Percentiles rank a stretch among this genome's conserved stretches.
Evolutionary conservation across 306 rosid genomes (phyloP).

Genomic region (Elaeagnus macrophylla): DNA sequence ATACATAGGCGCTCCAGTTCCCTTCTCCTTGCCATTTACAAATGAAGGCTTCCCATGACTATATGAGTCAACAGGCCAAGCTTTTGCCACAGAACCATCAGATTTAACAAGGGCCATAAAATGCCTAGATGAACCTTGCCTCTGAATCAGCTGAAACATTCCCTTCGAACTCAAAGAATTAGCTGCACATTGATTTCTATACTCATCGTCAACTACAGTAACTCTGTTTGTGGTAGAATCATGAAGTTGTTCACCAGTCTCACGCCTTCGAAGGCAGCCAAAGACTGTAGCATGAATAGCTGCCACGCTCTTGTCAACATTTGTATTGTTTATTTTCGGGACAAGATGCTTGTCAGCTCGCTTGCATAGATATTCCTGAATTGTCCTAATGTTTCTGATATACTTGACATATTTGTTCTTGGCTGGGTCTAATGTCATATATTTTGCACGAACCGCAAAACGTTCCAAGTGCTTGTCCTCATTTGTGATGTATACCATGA

Average conservation of each 20-base stretch:
- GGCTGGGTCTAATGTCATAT: conserved; percentile 94
- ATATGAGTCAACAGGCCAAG: conserved; percentile 85
- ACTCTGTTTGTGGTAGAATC: conserved; percentile 72
- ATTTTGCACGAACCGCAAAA: conserved; percentile 97
- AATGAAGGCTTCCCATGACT: conserved; percentile 56
- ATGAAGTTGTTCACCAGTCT: conserved; percentile 69
- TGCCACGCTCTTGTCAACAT: conserved; percentile 97
- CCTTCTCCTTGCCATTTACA: conserved; percentile 40
- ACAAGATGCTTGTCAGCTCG: conserved; percentile 97
- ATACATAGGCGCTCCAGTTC: conserved; percentile 39
- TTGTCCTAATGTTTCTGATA: conserved; percentile 85
- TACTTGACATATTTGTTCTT: conserved; percentile 93
- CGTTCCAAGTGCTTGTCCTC: conserved; percentile 96
- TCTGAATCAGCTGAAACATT: conserved; percentile 91
- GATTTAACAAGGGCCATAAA: conserved; percentile 82
- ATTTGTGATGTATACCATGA: conserved; percentile 82
- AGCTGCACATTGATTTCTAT: conserved; percentile 79
- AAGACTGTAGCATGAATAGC: conserved; percentile 95
- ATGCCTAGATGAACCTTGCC: conserved; percentile 78
- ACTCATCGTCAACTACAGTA: conserved; percentile 77
- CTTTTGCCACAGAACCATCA: conserved; percentile 93
- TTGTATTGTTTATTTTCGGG: conserved; percentile 94
- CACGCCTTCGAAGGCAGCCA: conserved; percentile 90
- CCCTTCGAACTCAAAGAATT: conserved; percentile 89
- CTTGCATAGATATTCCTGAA: conserved; percentile 92